A percentile compares a stretch with the other conserved stretches of the same genome.
phyloP scores from a whole-genome alignment of 2,329 filamentous ascomycete genomes.

The Penicillium janthinellum region DNA sequence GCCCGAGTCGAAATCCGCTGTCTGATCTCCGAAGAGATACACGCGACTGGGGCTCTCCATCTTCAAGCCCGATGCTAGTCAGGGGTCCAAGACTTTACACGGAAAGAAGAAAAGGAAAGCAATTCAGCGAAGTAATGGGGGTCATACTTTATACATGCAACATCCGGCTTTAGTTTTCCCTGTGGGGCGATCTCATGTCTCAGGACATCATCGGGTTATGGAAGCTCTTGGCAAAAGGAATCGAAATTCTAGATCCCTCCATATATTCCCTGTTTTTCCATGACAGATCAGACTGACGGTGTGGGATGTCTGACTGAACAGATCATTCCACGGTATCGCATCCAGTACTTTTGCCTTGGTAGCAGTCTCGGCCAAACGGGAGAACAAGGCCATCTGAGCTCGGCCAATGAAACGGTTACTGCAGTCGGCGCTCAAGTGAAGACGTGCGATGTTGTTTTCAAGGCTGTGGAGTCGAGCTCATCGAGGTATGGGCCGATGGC shows the following conservation, averaged over 20 bases:
- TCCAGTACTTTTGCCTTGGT: constrained; percentile 5
- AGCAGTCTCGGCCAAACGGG: constrained; percentile 10
- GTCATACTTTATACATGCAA: constrained; percentile 25
- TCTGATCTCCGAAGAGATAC: constrained; percentile 53
- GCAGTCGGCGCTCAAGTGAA: constrained; percentile 2
- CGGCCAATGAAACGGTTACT: constrained; percentile 25
- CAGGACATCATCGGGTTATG: constrained; percentile 9
- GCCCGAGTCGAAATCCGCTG: constrained; percentile 45
- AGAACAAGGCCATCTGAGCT: background rate
- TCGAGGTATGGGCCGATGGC: background rate
- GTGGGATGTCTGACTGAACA: background rate
- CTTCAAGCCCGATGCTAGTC: constrained; percentile 16
- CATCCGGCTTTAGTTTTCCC: background rate
- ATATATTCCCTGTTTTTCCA: constrained; percentile 15
- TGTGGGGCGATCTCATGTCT: constrained; percentile 13
- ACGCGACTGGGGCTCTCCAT: constrained; percentile 38
- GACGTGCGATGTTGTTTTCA: constrained; percentile 5
- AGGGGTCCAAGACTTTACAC: constrained; percentile 13
- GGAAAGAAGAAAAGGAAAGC: constrained; percentile 5
- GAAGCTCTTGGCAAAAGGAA: constrained; percentile 9
- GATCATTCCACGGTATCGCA: constrained; percentile 4
- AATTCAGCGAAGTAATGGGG: constrained; percentile 6
- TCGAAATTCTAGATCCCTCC: background rate
- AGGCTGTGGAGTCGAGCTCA: background rate
- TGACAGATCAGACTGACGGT: background rate